Base-by-base conservation (phyloP, 192 early-diverging fungal species). In the Entophlyctis helioformis region DNA sequence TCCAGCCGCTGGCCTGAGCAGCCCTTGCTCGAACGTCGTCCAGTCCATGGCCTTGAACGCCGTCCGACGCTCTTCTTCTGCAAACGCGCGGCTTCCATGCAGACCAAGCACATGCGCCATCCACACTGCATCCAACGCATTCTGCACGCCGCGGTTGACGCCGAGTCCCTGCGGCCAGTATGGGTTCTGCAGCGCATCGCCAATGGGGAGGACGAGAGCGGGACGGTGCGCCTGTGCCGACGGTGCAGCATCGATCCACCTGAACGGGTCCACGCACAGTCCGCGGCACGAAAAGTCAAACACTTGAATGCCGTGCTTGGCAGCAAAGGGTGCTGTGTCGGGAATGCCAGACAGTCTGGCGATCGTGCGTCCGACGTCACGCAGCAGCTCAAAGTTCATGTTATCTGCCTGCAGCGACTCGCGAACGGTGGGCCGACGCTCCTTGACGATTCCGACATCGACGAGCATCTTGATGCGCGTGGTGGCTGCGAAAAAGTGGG, bases 131-230 rank as follows among this genome's bases (percentile, higher is more conserved):
- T 69, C 62, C 3, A 69, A 45, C 1, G 55, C 28, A 23, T 38
- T 64, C 22, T 69, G 66, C 36, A 69, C 54, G 23, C 66, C 66
- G 29, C 66, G 60, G 34, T 69, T 69, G 36, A 69, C 34, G 13
- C 66, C 66, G 19, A 69, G 59, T 1, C 66, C 66, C 42, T 68
- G 60, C 3, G 66, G 66, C 66, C 66, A 69, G 33, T 57, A 69
- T 1, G 66, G 66, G 31, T 69, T 69, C 42, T 61, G 57, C 10
- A 64, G 25, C 1, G 66, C 54, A 33, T 69, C 66, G 12, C 66
- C 66, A 18, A 47, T 33, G 4, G 61, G 66, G 7, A 69, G 32
- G 20, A 69, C 51, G 18, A 60, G 8, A 5, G 27, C 44, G 9
- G 36, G 12, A 3, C 22, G 24, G 27, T 2, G 5, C 32, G 33